Evolutionary conservation across 2,329 filamentous ascomycete genomes (phyloP).

Genomic region (Talaromyces sp.): DNA sequence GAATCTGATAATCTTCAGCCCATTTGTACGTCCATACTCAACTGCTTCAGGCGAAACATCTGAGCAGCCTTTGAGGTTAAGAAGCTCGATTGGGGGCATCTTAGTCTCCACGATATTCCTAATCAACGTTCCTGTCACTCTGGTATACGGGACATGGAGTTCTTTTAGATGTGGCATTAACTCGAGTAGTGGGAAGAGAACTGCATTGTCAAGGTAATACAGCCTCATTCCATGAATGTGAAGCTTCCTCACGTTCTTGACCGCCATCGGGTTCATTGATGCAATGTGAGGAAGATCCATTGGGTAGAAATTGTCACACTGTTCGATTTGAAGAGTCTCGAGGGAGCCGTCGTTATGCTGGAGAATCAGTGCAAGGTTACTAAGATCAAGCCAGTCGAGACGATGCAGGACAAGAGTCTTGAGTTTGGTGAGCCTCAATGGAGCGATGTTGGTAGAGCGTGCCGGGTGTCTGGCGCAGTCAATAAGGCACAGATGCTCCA

Average conservation of each 20-base stretch:
- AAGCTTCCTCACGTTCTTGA: constrained; percentile 25
- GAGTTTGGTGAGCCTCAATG: constrained; percentile 28
- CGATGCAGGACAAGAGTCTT: constrained; percentile 15
- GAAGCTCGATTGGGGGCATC: constrained; percentile 19
- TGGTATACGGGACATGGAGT: constrained; percentile 31
- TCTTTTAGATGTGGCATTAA: constrained; percentile 26
- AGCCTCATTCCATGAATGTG: constrained; percentile 21
- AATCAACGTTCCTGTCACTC: constrained; percentile 31
- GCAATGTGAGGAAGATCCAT: not conserved
- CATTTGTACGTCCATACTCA: constrained; percentile 25
- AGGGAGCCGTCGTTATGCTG: not conserved
- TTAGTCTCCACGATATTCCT: constrained; percentile 23
- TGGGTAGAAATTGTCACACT: not conserved
- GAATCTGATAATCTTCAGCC: constrained; percentile 16
- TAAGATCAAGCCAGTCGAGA: constrained; percentile 4
- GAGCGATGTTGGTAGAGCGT: not conserved
- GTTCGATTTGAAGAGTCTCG: constrained; percentile 3
- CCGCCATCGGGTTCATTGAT: not conserved
- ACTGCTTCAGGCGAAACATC: constrained; percentile 31
- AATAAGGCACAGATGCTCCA: constrained; percentile 5
- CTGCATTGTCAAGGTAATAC: constrained; percentile 24
- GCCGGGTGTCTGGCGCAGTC: not conserved
- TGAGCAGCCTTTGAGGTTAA: constrained; percentile 27
- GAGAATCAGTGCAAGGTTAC: not conserved
- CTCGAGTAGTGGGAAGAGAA: constrained; percentile 18